A percentile compares a stretch with the other conserved stretches of the same genome.
Evolutionary conservation across 345 rosid genomes (phyloP).

Genomic region (Euphorbia tirucalli): DNA sequence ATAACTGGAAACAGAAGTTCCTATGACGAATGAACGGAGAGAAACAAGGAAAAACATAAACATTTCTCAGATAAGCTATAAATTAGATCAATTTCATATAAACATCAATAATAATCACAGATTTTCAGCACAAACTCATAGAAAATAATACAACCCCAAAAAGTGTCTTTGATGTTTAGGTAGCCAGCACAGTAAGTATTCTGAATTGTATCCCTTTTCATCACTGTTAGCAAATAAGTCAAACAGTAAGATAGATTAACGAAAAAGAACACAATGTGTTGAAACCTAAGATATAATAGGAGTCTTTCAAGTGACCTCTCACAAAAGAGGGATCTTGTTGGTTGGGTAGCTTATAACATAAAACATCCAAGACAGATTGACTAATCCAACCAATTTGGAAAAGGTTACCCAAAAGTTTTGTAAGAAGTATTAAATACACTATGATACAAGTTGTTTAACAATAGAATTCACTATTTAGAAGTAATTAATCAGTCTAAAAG

Average conservation of each 20-base stretch:
- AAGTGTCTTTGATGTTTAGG: not conserved
- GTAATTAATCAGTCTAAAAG: not conserved
- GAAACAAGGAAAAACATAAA: not conserved
- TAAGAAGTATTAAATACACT: not conserved
- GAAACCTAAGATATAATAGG: not conserved
- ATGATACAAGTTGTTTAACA: conserved; percentile 7
- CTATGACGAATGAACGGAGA: conserved; percentile 34
- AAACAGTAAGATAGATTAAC: too few relatives aligned
- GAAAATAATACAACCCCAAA: not conserved
- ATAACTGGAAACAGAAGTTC: conserved; percentile 71
- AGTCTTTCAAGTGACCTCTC: not conserved
- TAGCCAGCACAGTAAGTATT: not conserved
- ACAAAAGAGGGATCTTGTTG: not conserved
- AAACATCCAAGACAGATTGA: conserved; percentile 1
- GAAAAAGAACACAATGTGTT: not conserved
- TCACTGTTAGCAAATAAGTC: not conserved
- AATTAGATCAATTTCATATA: not conserved
- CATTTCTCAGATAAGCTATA: too few relatives aligned
- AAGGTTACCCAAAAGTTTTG: not conserved
- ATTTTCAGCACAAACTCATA: not conserved
- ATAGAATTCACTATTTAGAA: conserved; percentile 5
- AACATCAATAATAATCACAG: conserved; percentile 2
- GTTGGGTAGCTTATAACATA: too few relatives aligned
- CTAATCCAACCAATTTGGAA: not conserved
- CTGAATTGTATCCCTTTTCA: not conserved